phyloP scores from a whole-genome alignment of 2,329 filamentous ascomycete species.

The Ustulina deusta region DNA sequence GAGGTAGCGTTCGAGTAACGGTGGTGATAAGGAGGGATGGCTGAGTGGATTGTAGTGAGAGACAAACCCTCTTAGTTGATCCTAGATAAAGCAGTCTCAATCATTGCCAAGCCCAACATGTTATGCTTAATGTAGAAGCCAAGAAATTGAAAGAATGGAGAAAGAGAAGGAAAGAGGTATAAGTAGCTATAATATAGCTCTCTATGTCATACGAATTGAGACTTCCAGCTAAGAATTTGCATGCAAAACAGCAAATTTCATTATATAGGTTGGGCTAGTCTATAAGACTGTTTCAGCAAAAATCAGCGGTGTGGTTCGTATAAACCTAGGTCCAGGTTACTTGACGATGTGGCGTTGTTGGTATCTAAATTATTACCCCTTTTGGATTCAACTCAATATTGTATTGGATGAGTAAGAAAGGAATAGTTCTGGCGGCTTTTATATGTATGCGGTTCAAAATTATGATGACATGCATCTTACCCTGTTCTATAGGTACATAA shows the following conservation, averaged over 20 bases:
- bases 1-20: not conserved
- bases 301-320: slow-evolving; percentile 3
- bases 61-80: too few species aligned
- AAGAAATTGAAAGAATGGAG: not conserved
- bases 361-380: slow-evolving; percentile 23
- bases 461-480: slow-evolving; percentile 3
- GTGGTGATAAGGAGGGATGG: not conserved
- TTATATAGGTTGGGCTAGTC: not conserved
- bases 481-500: not conserved
- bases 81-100: not conserved
- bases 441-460: not conserved
- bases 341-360: slow-evolving; percentile 4
- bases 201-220: not conserved
- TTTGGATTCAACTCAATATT: slow-evolving; percentile 17
- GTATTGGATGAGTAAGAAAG: slow-evolving; percentile 22
- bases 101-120: not conserved
- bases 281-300: not conserved
- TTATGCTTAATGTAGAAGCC: not conserved
- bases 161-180: not conserved
- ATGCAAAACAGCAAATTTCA: not conserved
- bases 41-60: too few species aligned
- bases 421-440: not conserved
- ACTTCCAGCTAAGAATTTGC: not conserved
- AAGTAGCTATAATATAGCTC: not conserved
- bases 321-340: not conserved